Conservation (phyloP, 345 rosid species). For the Eucalyptus cladocalyx region DNA sequence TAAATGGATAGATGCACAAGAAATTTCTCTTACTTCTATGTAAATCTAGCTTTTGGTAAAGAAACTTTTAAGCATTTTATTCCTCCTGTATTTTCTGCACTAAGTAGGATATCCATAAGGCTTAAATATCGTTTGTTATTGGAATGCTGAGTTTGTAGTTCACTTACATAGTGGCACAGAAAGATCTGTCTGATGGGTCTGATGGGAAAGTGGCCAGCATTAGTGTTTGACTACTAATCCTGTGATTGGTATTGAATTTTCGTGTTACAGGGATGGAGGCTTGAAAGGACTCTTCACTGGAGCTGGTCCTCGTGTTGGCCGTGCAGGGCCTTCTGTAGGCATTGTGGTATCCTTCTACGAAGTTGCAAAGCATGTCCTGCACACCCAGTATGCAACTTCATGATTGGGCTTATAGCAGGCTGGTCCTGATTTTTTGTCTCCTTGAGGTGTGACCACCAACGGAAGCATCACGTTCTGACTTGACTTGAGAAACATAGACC, state of each 20-base stretch:
- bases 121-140: background rate
- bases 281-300: slow-evolving; percentile 82
- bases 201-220: background rate
- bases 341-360: slow-evolving; percentile 91
- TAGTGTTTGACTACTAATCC: background rate
- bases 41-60: background rate
- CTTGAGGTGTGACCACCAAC: background rate
- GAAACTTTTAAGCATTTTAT: background rate
- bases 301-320: slow-evolving; percentile 84
- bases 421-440: background rate
- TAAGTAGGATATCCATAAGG: background rate
- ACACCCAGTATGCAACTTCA: slow-evolving; percentile 20
- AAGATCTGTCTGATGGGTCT: background rate
- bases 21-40: background rate
- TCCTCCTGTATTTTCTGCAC: background rate
- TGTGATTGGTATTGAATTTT: background rate
- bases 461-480: background rate
- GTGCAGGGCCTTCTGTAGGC: slow-evolving; percentile 94
- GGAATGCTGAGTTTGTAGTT: background rate
- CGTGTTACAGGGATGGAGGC: slow-evolving; percentile 57
- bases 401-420: background rate
- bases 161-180: background rate
- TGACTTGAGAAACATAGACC: background rate
- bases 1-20: background rate
- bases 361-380: slow-evolving; percentile 65